phyloP scores from a whole-genome alignment of 2,329 filamentous ascomycete genomes.

The Berkeleyomyces basicola region DNA sequence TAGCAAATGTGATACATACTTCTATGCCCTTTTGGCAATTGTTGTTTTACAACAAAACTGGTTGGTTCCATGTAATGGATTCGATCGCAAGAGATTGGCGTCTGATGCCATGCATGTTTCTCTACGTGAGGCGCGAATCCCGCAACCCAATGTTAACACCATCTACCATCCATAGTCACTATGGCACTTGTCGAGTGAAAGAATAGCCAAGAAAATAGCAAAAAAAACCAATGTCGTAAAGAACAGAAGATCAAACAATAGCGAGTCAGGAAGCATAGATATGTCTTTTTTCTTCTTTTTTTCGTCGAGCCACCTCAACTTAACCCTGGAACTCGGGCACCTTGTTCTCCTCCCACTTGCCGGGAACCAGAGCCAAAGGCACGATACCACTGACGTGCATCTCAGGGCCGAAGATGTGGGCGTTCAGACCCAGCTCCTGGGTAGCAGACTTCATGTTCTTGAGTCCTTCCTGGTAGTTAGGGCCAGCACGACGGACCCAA shows the following conservation, averaged over 20 bases:
- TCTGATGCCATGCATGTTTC: background rate
- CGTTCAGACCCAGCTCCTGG: constrained; percentile 69
- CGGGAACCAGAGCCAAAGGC: constrained; percentile 63
- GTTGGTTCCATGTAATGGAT: background rate
- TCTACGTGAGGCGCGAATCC: no score
- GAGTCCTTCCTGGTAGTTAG: constrained; percentile 99
- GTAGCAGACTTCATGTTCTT: constrained; percentile 99
- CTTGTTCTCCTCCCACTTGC: constrained; percentile 45
- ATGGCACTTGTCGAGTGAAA: background rate
- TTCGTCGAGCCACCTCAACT: constrained; percentile 14
- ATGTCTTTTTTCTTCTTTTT: constrained; percentile 10
- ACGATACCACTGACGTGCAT: constrained; percentile 98
- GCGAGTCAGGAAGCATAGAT: background rate
- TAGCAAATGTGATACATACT: background rate
- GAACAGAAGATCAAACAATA: constrained; percentile 1
- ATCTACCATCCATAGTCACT: background rate
- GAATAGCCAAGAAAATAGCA: background rate
- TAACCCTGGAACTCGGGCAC: constrained; percentile 45
- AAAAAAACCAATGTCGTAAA: background rate
- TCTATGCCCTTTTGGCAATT: background rate
- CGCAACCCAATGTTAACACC: no score
- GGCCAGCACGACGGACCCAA: constrained; percentile 75
- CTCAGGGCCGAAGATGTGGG: constrained; percentile 51
- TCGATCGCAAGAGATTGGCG: background rate
- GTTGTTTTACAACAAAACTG: no score